Evolutionary conservation across 192 early-diverging fungal genomes (phyloP), one percentile per base, ranked within the genome.

Genomic region (Backusella tarrabulga): DNA sequence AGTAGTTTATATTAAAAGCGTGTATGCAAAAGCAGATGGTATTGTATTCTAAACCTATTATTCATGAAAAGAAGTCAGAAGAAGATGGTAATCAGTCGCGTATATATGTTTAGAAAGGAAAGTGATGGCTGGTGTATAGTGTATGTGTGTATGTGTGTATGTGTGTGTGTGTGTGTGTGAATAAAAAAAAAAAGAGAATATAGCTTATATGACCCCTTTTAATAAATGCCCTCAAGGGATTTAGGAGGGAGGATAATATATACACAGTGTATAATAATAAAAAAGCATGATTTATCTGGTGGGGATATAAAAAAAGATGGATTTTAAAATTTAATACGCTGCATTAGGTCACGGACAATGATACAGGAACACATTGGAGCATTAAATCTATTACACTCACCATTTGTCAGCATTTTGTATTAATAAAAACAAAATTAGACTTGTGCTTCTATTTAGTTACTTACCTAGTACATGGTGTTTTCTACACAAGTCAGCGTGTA

Each of bases 331-430:
- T 9, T 11, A 60, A 26, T 60, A 60, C 5, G 23, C 54, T 60
- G 54, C 54, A 60, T 60, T 60, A 60, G 54, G 54, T 60, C 54
- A 60, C 54, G 54, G 54, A 60, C 54, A 60, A 26, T 60, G 21
- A 26, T 11, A 60, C 3, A 60, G 23, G 23, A 60, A 60, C n/a
- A 60, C 7, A 60, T 26, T 54, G 1, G 5, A 21, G 8, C 23
- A 54, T 21, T 21, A 54, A 54, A 54, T 11, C 38, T 14, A 44
- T 44, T 44, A 44, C 42, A 44, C 42, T 44, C 42, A 44, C 15
- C 42, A 44, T 44, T 52, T 52, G 19, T 52, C 52, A 54, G 19
- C 21, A 60, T 60, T 50, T 50, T 19, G 6, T 50, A 50, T 50
- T 50, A n/a, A 44, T 14, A 50, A 50, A n/a, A 17, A 50, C 12